These are phyloP conservation scores for Candida boidinii DNA, from an alignment of 805 yeast genomes.

Conservation along the genomic window DNA sequence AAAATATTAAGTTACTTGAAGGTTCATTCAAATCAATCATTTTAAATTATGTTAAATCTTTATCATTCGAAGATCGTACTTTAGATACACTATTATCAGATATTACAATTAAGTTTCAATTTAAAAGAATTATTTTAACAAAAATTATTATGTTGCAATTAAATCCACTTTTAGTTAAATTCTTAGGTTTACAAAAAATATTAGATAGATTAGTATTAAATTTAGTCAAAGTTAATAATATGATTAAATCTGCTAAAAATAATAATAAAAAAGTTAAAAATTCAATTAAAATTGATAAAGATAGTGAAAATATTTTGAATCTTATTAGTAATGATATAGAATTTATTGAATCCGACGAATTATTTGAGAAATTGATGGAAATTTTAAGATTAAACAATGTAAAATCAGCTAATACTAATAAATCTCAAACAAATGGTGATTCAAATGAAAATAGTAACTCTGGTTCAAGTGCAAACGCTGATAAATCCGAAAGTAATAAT, in stretches of 20 bases:
- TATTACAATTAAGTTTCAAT: constrained; percentile 15
- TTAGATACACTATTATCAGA: constrained; percentile 7
- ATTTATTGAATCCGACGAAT: constrained; percentile 13
- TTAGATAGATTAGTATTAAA: constrained; percentile 10
- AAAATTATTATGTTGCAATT: constrained; percentile 11
- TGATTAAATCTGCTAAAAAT: constrained; percentile 3
- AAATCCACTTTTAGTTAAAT: constrained; percentile 1
- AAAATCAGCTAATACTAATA: no score
- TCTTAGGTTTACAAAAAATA: constrained; percentile 6
- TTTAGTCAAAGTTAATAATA: constrained; percentile 10
- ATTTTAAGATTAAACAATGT: constrained; percentile 11
- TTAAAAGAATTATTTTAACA: constrained; percentile 13
- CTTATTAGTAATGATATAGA: constrained; percentile 14
- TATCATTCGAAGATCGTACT: constrained; percentile 8
- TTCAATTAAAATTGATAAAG: neutral
- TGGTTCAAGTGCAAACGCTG: no score
- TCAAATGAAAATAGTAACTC: neutral
- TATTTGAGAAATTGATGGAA: constrained; percentile 14
- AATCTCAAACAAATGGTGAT: no score
- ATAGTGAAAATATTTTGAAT: constrained; percentile 7
- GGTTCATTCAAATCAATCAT: constrained; percentile 9
- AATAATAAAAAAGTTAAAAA: neutral
- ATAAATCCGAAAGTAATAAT: no score
- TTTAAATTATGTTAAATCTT: constrained; percentile 8
- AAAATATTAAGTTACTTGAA: neutral